phyloP scores from a whole-genome alignment of 148 eudicot genomes.

The Rhododendron molle region DNA sequence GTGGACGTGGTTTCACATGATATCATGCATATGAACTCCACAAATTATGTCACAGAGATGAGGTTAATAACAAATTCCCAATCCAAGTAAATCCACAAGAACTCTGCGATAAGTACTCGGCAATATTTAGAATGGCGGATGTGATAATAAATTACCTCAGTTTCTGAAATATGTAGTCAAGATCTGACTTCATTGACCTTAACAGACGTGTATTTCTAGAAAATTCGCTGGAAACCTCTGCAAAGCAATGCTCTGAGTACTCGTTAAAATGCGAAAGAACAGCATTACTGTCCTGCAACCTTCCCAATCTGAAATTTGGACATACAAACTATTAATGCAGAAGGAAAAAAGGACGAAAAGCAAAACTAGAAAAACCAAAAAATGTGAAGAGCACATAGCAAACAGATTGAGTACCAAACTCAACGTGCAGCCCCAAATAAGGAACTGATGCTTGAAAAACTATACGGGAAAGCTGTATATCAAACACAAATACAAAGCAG shows the following conservation, averaged over 20 bases:
- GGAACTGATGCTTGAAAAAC: background rate
- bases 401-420: constrained; percentile 2
- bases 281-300: constrained; percentile 94
- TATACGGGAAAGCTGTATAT: background rate
- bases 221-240: constrained; percentile 69
- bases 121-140: background rate
- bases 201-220: constrained; percentile 71
- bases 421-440: background rate
- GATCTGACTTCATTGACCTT: constrained; percentile 84
- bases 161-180: constrained; percentile 86
- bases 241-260: constrained; percentile 71
- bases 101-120: background rate
- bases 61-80: background rate
- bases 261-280: constrained; percentile 90
- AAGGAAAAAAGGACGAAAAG: background rate
- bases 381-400: background rate
- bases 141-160: constrained; percentile 37
- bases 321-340: background rate
- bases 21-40: background rate
- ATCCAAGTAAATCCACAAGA: background rate
- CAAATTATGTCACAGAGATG: background rate
- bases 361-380: background rate
- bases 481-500: background rate
- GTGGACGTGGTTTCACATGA: background rate
- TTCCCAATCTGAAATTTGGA: constrained; percentile 55